Percentiles rank a stretch among this genome's conserved stretches.
These are phyloP conservation scores for Apophysomyces ossiformis DNA, from an alignment of 371 early-diverging fungal species.

Conservation along the genomic window DNA sequence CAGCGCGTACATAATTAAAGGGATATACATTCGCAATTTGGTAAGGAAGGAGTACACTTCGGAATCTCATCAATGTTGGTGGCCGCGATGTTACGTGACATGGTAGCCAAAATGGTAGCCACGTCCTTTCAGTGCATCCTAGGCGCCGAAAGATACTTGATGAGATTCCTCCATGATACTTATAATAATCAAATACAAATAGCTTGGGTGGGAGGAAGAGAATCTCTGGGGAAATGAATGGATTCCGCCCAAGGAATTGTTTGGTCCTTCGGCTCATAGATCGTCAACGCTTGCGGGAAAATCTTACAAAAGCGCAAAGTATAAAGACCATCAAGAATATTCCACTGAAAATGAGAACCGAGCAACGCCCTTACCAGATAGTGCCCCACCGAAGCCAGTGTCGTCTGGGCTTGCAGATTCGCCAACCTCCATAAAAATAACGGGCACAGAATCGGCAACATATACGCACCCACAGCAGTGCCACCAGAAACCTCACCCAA, in stretches of 20 bases:
- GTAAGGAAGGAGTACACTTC: slow-evolving; percentile 15
- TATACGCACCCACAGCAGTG: no score
- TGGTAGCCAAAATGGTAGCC: no score
- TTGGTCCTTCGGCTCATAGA: slow-evolving; percentile 36
- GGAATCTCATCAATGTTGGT: background rate
- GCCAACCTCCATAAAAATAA: no score
- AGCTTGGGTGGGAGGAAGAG: slow-evolving; percentile 44
- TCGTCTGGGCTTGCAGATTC: no score
- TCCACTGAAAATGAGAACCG: background rate
- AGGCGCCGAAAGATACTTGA: no score
- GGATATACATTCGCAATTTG: slow-evolving; percentile 70
- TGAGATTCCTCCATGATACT: no score
- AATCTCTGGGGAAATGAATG: slow-evolving; percentile 38
- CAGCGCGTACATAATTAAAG: slow-evolving; percentile 78
- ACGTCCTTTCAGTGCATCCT: no score
- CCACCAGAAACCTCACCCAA: no score
- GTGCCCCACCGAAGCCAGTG: background rate
- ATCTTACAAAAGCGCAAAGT: slow-evolving; percentile 12
- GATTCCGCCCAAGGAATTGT: slow-evolving; percentile 36
- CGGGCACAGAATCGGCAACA: no score
- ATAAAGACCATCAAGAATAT: background rate
- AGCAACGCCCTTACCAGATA: background rate
- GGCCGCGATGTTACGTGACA: no score
- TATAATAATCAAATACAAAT: background rate
- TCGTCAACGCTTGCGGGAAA: slow-evolving; percentile 35